Evolutionary conservation across 2,329 filamentous ascomycete genomes (phyloP).

Genomic region (Myriangium duriaei): DNA sequence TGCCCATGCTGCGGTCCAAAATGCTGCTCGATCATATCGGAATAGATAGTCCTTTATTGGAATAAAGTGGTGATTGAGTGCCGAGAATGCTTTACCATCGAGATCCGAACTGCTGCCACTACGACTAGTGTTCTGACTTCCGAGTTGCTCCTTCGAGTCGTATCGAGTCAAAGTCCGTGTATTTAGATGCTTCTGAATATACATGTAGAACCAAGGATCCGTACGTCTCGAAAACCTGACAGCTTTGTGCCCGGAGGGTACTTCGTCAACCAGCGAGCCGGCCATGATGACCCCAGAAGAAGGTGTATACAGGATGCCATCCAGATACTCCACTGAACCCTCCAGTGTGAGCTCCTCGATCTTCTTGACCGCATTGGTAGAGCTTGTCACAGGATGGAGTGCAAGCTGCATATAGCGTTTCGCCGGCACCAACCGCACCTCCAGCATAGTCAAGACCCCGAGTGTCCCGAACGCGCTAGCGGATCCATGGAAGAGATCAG

Average conservation of each 20-base stretch:
- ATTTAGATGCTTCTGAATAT: conserved; percentile 39
- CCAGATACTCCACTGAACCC: conserved; percentile 49
- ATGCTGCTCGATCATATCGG: conserved; percentile 51
- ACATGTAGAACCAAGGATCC: conserved; percentile 66
- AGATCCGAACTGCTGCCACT: not conserved
- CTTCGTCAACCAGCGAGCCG: conserved; percentile 46
- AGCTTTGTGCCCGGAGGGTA: conserved; percentile 29
- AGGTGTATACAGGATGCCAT: conserved; percentile 52
- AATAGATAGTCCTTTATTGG: conserved; percentile 44
- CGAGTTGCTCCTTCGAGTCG: conserved; percentile 1
- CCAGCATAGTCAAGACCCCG: conserved; percentile 48
- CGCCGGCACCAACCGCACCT: conserved; percentile 44
- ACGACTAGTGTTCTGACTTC: conserved; percentile 1
- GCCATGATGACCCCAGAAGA: conserved; percentile 47
- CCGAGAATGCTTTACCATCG: not conserved
- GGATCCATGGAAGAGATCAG: conserved; percentile 47
- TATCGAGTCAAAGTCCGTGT: too few species aligned
- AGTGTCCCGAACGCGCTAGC: conserved; percentile 49
- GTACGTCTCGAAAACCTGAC: conserved; percentile 41
- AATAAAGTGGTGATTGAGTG: conserved; percentile 25
- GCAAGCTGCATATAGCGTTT: conserved; percentile 47
- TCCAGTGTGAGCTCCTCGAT: conserved; percentile 36
- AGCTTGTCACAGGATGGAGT: conserved; percentile 43
- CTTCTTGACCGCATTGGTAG: conserved; percentile 36
- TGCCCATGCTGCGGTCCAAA: conserved; percentile 50